Conservation (phyloP, 2,329 filamentous ascomycete species). For the Westerdykella aurantiaca region DNA sequence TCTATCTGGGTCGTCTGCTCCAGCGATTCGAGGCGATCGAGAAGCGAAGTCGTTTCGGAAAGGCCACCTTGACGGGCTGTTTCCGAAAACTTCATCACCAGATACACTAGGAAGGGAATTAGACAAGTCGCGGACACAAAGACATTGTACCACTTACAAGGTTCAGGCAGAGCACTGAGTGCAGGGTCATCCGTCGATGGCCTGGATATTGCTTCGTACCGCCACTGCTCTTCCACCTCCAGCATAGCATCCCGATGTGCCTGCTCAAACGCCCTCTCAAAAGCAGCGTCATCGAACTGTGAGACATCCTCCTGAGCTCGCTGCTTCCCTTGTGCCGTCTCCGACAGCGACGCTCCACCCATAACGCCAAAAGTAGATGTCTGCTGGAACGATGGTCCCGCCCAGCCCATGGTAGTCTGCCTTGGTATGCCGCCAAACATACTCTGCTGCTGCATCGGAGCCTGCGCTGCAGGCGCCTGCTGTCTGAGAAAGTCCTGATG, state of each 20-base stretch:
- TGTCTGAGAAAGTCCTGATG: constrained; percentile 54
- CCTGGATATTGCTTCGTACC: background rate
- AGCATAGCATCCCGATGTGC: constrained; percentile 38
- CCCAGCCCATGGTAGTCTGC: constrained; percentile 24
- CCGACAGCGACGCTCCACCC: constrained; percentile 14
- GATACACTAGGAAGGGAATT: constrained; percentile 15
- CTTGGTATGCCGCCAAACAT: constrained; percentile 23
- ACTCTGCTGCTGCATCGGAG: constrained; percentile 22
- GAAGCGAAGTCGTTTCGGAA: background rate
- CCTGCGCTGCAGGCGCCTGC: constrained; percentile 30
- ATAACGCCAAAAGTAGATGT: constrained; percentile 13
- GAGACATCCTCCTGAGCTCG: constrained; percentile 33
- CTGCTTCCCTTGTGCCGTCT: constrained; percentile 31
- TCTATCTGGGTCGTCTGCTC: background rate
- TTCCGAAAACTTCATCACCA: constrained; percentile 15
- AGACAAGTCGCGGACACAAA: too few relatives aligned
- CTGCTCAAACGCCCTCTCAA: constrained; percentile 50
- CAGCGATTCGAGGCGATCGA: constrained; percentile 17
- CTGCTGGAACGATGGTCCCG: constrained; percentile 24
- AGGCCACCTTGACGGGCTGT: too few relatives aligned
- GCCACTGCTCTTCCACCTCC: constrained; percentile 6
- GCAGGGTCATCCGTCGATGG: too few relatives aligned
- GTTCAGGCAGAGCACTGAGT: too few relatives aligned
- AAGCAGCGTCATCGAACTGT: constrained; percentile 51
- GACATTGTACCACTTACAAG: too few relatives aligned